phyloP scores from a whole-genome alignment of 805 yeast genomes.

The Candida suzukii region DNA sequence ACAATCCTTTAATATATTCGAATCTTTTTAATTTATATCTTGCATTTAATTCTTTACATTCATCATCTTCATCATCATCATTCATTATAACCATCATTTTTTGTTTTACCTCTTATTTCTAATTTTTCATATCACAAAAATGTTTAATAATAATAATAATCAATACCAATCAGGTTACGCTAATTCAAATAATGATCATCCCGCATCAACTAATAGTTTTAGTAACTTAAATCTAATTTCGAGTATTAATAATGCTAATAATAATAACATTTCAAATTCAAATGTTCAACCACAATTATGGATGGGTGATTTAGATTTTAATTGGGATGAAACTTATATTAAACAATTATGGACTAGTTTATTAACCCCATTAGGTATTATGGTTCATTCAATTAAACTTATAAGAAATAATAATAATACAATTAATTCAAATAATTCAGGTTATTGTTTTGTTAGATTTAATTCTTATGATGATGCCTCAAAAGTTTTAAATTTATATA shows the following conservation, averaged over 20 bases:
- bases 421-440: slow-evolving; percentile 41
- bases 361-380: slow-evolving; percentile 49
- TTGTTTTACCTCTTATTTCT: no score
- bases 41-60: no score
- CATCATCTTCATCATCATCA: no score
- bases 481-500: slow-evolving; percentile 51
- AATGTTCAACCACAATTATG: slow-evolving; percentile 41
- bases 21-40: no score
- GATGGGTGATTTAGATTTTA: slow-evolving; percentile 90
- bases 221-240: slow-evolving; percentile 4
- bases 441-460: slow-evolving; percentile 81
- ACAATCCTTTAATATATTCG: no score
- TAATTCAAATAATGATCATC: no score
- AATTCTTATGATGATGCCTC: slow-evolving; percentile 52
- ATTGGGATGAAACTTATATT: slow-evolving; percentile 70
- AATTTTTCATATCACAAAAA: no score
- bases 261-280: slow-evolving; percentile 6
- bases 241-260: slow-evolving; percentile 1
- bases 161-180: background rate
- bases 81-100: no score
- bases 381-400: slow-evolving; percentile 49
- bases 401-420: slow-evolving; percentile 52
- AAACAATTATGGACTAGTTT: slow-evolving; percentile 56
- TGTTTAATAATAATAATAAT: no score
- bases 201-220: slow-evolving; percentile 2